Percentiles rank a stretch among this genome's conserved stretches.
Conservation (phyloP, 352 stramenopile species). For the Globisporangium barbulae region DNA sequence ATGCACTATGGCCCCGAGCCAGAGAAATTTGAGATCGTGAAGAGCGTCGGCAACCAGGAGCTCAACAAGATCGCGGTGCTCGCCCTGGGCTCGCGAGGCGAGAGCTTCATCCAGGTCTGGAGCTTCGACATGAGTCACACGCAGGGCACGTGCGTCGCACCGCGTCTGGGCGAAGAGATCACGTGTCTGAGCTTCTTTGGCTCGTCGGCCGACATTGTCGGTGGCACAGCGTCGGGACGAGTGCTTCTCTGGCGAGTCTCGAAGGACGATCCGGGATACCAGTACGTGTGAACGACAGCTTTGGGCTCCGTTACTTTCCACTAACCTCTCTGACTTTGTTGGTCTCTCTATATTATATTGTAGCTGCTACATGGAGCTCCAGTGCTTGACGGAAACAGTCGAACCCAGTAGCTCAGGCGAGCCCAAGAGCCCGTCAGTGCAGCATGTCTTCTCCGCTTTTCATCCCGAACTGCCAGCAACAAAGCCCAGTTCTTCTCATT, state of each 20-base stretch:
- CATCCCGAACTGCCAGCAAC: not conserved
- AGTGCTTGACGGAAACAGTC: constrained; percentile 1
- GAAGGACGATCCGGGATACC: constrained; percentile 13
- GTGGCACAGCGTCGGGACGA: constrained; percentile 36
- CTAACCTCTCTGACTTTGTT: not conserved
- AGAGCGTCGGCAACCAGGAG: constrained; percentile 45
- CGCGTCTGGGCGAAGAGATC: constrained; percentile 31
- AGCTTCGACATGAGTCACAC: constrained; percentile 68
- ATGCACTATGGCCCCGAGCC: constrained; percentile 1
- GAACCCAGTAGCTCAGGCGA: not conserved
- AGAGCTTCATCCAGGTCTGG: constrained; percentile 75
- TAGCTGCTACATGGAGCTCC: constrained; percentile 14
- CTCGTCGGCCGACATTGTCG: constrained; percentile 43
- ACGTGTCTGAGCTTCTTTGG: constrained; percentile 54
- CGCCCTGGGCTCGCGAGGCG: constrained; percentile 27
- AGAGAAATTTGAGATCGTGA: constrained; percentile 44
- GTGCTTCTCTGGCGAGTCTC: constrained; percentile 44
- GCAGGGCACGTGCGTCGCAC: constrained; percentile 52
- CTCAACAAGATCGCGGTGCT: constrained; percentile 51
- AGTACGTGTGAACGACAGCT: constrained; percentile 5
- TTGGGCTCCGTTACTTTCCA: not conserved
- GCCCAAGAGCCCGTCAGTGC: not conserved
- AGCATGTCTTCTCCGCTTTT: constrained; percentile 8
- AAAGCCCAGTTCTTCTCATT: not conserved
- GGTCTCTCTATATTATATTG: not conserved